Percentiles rank a stretch among this genome's conserved stretches.
phyloP scores from a whole-genome alignment of 345 rosid genomes.

The Gossypium bickii region DNA sequence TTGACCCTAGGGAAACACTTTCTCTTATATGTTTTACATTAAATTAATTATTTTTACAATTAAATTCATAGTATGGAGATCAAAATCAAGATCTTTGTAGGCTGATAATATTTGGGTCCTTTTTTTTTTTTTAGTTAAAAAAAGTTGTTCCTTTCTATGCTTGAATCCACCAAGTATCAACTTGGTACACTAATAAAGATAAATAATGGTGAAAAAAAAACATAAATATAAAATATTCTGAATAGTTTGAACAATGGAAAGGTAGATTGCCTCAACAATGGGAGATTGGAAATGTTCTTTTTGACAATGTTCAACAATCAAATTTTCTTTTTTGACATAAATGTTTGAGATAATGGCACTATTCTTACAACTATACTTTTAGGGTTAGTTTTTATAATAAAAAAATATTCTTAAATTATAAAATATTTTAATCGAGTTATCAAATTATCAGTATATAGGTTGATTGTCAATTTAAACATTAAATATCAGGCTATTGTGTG shows the following conservation, averaged over 20 bases:
- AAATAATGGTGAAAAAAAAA: neutral
- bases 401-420: too few relatives aligned
- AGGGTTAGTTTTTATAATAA: too few relatives aligned
- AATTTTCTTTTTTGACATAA: neutral
- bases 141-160: neutral
- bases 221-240: neutral
- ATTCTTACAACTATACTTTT: neutral
- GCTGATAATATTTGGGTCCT: neutral
- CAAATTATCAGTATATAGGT: too few relatives aligned
- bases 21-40: neutral
- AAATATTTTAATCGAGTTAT: too few relatives aligned
- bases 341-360: neutral
- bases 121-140: neutral
- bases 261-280: neutral
- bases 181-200: neutral
- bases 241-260: neutral
- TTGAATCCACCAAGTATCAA: neutral
- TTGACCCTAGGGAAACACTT: conserved; percentile 19
- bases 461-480: too few relatives aligned
- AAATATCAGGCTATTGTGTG: too few relatives aligned
- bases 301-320: too few relatives aligned
- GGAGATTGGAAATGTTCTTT: neutral
- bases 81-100: neutral
- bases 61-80: neutral
- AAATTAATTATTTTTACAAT: neutral